Evolutionary conservation across 2,329 filamentous ascomycete genomes (phyloP).

Genomic region (Ophiostoma perfectum): DNA sequence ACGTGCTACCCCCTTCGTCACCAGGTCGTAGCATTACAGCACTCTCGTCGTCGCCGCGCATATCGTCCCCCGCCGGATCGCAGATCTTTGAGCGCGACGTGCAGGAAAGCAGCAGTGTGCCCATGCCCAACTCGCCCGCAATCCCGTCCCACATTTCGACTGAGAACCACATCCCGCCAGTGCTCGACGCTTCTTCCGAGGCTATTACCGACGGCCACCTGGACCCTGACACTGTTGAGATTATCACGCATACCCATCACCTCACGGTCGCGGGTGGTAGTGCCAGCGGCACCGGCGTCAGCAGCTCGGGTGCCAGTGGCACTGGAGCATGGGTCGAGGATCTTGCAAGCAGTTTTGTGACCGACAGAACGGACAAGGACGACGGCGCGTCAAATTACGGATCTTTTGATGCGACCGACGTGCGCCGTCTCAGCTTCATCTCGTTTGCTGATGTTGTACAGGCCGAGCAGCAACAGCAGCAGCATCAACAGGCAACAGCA

Average conservation of each 20-base stretch:
- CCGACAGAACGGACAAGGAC: slow-evolving; percentile 34
- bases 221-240: slow-evolving; percentile 85
- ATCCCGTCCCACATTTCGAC: slow-evolving; percentile 91
- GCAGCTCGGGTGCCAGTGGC: slow-evolving; percentile 38
- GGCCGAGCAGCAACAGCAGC: slow-evolving; percentile 54
- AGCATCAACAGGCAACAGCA: slow-evolving; percentile 16
- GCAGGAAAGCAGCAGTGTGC: slow-evolving; percentile 54
- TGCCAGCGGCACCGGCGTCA: slow-evolving; percentile 28
- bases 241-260: slow-evolving; percentile 79
- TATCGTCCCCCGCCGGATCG: slow-evolving; percentile 70
- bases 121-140: slow-evolving; percentile 70
- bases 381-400: slow-evolving; percentile 72
- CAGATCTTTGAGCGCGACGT: slow-evolving; percentile 94
- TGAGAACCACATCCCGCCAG: slow-evolving; percentile 88
- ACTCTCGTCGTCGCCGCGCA: slow-evolving; percentile 64
- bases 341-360: slow-evolving; percentile 46
- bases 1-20: slow-evolving; percentile 55
- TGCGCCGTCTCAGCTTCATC: slow-evolving; percentile 85
- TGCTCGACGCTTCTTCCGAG: slow-evolving; percentile 83
- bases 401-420: slow-evolving; percentile 68
- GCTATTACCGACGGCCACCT: slow-evolving; percentile 84
- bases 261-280: slow-evolving; percentile 59
- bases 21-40: slow-evolving; percentile 49
- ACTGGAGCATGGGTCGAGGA: slow-evolving; percentile 53
- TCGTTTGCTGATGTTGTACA: slow-evolving; percentile 96